These are phyloP conservation scores for Coemansia sp. DNA, from an alignment of 192 early-diverging fungal genomes.

Conservation along the genomic window DNA sequence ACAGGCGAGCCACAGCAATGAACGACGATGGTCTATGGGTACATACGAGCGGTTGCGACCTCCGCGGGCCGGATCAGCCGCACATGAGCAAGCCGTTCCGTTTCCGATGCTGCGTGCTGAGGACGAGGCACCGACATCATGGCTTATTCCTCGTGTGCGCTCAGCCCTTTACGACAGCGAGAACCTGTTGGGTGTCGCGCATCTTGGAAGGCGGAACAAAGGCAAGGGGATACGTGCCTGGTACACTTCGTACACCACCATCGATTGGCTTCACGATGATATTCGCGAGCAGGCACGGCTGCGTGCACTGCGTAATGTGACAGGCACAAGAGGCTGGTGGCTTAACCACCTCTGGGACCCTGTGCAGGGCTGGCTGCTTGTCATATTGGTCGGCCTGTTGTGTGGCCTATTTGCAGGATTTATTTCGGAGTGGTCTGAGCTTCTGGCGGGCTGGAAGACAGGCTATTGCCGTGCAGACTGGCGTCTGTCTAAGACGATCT, in stretches of 20 bases:
- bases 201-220: slow-evolving; percentile 27
- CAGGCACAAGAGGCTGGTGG: slow-evolving; percentile 60
- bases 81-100: slow-evolving; percentile 17
- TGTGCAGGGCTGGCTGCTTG: slow-evolving; percentile 84
- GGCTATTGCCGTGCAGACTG: slow-evolving; percentile 80
- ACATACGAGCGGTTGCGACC: slow-evolving; percentile 16
- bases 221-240: slow-evolving; percentile 43
- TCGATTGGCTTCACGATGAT: slow-evolving; percentile 90
- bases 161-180: slow-evolving; percentile 47
- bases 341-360: slow-evolving; percentile 68
- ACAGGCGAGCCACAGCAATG: neutral
- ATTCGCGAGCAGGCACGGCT: slow-evolving; percentile 77
- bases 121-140: slow-evolving; percentile 45
- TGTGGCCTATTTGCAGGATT: slow-evolving; percentile 48
- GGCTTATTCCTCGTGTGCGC: slow-evolving; percentile 47
- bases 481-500: slow-evolving; percentile 72
- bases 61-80: slow-evolving; percentile 8
- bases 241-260: slow-evolving; percentile 52
- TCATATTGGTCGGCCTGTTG: slow-evolving; percentile 64
- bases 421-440: slow-evolving; percentile 62
- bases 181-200: slow-evolving; percentile 20
- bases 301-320: slow-evolving; percentile 55
- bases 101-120: slow-evolving; percentile 46
- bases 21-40: slow-evolving; percentile 12
- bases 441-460: slow-evolving; percentile 79